phyloP scores from a whole-genome alignment of 2,329 filamentous ascomycete species.

The Penicillium sp. region DNA sequence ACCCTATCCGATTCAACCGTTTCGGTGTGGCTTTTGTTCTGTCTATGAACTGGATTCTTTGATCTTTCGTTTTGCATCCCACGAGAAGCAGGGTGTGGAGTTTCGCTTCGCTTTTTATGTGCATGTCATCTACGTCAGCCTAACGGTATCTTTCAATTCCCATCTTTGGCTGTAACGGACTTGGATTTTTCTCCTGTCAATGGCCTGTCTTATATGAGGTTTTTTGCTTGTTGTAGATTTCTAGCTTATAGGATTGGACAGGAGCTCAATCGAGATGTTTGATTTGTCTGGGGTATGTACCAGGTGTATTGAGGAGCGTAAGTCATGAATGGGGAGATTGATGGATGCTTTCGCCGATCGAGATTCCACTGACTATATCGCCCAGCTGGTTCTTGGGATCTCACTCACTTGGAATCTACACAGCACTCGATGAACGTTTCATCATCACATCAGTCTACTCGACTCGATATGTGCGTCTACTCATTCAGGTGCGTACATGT shows the following conservation, averaged over 20 bases:
- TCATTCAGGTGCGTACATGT: too few species aligned
- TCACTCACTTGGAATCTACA: too few species aligned
- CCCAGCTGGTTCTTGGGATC: background rate
- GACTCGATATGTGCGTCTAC: too few species aligned
- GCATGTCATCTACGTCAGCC: background rate
- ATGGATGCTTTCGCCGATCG: background rate
- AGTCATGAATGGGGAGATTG: background rate
- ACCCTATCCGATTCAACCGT: background rate
- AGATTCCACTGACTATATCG: background rate
- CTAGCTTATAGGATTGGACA: background rate
- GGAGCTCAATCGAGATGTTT: background rate
- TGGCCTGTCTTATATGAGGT: background rate
- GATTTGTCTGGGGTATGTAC: background rate
- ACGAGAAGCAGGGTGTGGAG: background rate
- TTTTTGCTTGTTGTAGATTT: background rate
- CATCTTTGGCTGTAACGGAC: background rate
- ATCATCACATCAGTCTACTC: too few species aligned
- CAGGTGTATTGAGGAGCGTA: background rate
- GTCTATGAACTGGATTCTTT: background rate
- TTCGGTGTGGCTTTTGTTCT: background rate
- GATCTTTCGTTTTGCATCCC: background rate
- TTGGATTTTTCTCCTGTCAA: background rate
- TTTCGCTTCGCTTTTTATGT: background rate
- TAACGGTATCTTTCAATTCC: background rate
- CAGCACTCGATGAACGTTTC: too few species aligned